Conservation (phyloP, 345 rosid species). For the Diplotaxis tenuifolia region DNA sequence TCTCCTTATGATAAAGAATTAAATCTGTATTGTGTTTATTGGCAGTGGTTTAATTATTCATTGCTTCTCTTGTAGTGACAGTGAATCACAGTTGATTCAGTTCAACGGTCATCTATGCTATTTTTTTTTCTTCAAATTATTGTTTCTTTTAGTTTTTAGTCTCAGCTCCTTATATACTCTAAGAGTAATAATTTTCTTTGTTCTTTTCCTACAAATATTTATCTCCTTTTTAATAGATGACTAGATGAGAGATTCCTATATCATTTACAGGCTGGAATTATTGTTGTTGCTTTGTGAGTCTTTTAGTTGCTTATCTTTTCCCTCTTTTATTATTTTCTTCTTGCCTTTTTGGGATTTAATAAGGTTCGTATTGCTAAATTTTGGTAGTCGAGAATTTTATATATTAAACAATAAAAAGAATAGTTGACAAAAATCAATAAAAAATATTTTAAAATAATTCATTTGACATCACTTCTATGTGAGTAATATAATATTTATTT, state of each 20-base stretch:
- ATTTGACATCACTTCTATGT: too few species aligned
- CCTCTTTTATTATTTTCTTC: constrained; percentile 13
- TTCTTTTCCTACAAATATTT: background rate
- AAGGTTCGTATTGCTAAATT: constrained; percentile 6
- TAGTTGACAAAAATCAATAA: too few species aligned
- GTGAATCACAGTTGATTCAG: constrained; percentile 26
- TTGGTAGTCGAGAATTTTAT: background rate
- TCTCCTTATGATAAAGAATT: constrained; percentile 6
- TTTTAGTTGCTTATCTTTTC: constrained; percentile 8
- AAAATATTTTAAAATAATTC: too few species aligned
- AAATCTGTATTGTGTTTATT: background rate
- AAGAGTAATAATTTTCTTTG: constrained; percentile 17
- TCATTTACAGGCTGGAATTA: constrained; percentile 12
- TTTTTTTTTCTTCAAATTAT: too few species aligned
- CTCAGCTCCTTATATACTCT: background rate
- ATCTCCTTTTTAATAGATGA: background rate
- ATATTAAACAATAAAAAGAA: background rate
- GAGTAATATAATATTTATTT: too few species aligned
- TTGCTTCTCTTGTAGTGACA: constrained; percentile 9
- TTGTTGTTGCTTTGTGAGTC: constrained; percentile 1
- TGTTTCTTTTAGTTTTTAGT: constrained; percentile 2
- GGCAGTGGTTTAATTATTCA: background rate
- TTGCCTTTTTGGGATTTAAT: constrained; percentile 11
- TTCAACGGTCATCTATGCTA: constrained; percentile 37
- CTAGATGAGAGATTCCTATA: constrained; percentile 16